Evolutionary conservation across 2,329 filamentous ascomycete genomes (phyloP).

Genomic region (Gnomoniopsis smithogilvyi): DNA sequence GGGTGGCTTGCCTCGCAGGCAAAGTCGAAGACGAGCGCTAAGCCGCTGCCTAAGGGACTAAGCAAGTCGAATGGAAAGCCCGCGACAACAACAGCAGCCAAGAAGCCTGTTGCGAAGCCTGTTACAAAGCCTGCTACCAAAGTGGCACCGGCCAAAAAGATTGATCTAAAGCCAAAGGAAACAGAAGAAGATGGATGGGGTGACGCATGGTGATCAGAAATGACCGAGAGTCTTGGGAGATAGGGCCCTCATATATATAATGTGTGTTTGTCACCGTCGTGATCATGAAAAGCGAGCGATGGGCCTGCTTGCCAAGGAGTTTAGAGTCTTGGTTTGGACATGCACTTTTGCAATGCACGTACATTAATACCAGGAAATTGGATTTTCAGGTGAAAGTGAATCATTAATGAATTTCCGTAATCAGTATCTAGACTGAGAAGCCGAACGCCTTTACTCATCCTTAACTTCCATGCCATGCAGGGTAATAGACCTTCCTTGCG

Average conservation of each 20-base stretch:
- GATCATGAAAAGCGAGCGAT: not conserved
- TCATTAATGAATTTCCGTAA: not conserved
- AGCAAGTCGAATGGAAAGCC: conserved; percentile 51
- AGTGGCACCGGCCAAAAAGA: conserved; percentile 57
- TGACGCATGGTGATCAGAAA: conserved; percentile 53
- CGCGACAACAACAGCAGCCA: conserved; percentile 29
- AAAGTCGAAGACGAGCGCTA: conserved; percentile 63
- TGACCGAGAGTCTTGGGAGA: not conserved
- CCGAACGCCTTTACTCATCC: not conserved
- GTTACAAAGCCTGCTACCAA: conserved; percentile 30
- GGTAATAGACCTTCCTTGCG: not conserved
- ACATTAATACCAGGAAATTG: not conserved
- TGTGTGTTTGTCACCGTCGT: conserved; percentile 6
- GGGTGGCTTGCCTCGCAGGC: conserved; percentile 90
- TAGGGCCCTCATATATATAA: not conserved
- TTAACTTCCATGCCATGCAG: not conserved
- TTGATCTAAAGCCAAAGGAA: conserved; percentile 64
- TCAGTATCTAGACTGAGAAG: not conserved
- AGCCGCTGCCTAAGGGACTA: conserved; percentile 79
- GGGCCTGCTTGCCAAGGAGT: conserved; percentile 12
- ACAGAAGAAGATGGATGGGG: conserved; percentile 59
- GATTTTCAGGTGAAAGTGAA: not conserved
- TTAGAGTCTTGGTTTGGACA: not conserved
- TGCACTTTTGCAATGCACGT: not conserved
- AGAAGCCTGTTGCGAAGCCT: conserved; percentile 33